Base-by-base conservation (phyloP, 2,329 filamentous ascomycete genomes). In the Leptoxyphium fumago region DNA sequence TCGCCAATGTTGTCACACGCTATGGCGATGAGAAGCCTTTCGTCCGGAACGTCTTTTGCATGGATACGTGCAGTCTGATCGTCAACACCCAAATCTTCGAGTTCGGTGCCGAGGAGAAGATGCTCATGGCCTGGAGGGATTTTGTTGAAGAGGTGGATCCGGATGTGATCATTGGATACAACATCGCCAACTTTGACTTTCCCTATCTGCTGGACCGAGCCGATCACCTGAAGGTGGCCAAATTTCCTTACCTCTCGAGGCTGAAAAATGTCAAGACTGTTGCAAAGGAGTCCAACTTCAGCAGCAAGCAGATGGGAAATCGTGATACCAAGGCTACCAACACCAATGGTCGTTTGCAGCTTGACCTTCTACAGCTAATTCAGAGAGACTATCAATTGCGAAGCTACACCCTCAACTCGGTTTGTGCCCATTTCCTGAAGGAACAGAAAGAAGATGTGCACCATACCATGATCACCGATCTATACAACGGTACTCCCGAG, bases 391-490 rank as follows among this genome's bases (percentile, higher is more conserved):
- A 98, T 55, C 91, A 98, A 14, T 71, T 98, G 29, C 77, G 91
- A 69, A 96, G 89, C 65, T 98, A 98, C 61, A 98, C 91, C 0
- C 73, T 98, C 26, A 98, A 98, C 63, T 94, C 91, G 1, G 91
- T 98, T 5, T 94, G 80, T 52, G 84, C 91, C 4, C 84, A 98
- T 51, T 98, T 98, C 57, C 64, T 98, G 18, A 87, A 87, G 40
- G 91, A 98, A 61, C 91, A 98, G 61, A 98, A 98, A 60, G 91
- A 98, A 65, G 91, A 98, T 64, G 91, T 98, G 2, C 91, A 98
- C 59, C 81, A 98, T 65, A 95, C 88, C 2, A 98, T 98, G 87
- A 98, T 98, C 56, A 98, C 93, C 0, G 93, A 96, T 58, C 68
- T 98, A 2, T 95, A 88, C 72, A 96, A 98, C 60, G 91, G 91